Percentiles rank a stretch among this genome's conserved stretches.
Evolutionary conservation across 1,284 basidiomycete species (phyloP).

Genomic region (Fomitiporia mediterranea): DNA sequence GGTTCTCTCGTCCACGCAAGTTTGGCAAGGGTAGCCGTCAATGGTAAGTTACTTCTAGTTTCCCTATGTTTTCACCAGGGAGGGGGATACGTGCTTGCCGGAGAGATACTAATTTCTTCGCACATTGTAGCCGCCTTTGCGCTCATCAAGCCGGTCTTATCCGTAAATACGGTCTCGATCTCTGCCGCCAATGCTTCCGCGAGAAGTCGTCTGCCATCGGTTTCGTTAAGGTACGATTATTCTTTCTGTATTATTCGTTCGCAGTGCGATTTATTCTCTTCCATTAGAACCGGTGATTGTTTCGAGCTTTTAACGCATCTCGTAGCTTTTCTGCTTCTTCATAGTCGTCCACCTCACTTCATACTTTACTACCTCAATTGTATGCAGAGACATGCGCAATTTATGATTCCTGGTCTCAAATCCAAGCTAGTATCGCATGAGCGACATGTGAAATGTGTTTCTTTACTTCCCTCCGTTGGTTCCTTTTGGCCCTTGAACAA

Average conservation of each 20-base stretch:
- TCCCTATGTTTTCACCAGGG: background rate
- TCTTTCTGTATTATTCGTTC: background rate
- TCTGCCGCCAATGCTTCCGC: slow-evolving; percentile 98
- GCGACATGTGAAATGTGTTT: no score
- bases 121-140: slow-evolving; percentile 75
- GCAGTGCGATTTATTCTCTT: background rate
- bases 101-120: background rate
- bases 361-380: no score
- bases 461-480: no score
- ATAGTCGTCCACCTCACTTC: background rate
- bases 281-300: slow-evolving; percentile 42
- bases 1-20: slow-evolving; percentile 92
- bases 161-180: slow-evolving; percentile 91
- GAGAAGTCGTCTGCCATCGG: slow-evolving; percentile 92
- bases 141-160: slow-evolving; percentile 96
- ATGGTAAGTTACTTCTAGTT: slow-evolving; percentile 53
- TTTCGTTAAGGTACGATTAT: slow-evolving; percentile 77
- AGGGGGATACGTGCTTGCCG: background rate
- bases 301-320: no score
- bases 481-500: no score
- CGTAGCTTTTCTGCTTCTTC: background rate
- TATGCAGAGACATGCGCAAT: background rate
- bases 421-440: no score
- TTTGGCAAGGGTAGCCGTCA: slow-evolving; percentile 94
- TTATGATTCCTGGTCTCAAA: background rate